Base-by-base conservation (phyloP, 108 stramenopile genomes). In the Nitzschia palea region DNA sequence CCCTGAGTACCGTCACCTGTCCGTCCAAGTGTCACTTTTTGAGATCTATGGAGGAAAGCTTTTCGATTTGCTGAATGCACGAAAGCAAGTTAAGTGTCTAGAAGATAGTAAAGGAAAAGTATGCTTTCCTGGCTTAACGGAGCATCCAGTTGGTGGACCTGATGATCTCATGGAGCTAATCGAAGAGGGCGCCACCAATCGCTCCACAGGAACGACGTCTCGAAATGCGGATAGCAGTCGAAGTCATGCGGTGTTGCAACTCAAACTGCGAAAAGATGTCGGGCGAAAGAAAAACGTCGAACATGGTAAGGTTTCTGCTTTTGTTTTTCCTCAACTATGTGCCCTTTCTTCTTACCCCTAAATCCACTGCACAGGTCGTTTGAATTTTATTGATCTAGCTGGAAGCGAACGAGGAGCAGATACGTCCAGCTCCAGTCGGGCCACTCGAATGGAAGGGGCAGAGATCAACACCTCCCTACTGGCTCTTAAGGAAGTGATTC, bases 401-500 rank as follows among this genome's bases (percentile, higher is more conserved):
- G 99, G 98, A 5, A 93, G 88, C 37, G 99, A 99, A 71, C 84
- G 99, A 18, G 99, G 97, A 25, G 95, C 94, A 4, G 99, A 99
- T 75, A 97, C 97, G 3, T 84, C 85, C 52, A 93, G 80, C 55
- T 87, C 95, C 53, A 93, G 91, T 70, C 86, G 94, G 22, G 95
- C 97, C 29, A 89, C 97, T 5, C 74, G 99, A 18, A 63, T 98
- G 77, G 99, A 99, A 71, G 95, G 96, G 30, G 98, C 99, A 28
- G 99, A 98, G 61, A 99, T 99, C 79, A 99, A 99, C 78, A 99
- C 97, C 33, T 88, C 86, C 9, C 66, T 99, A 6, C 77, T 99
- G 54, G 97, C 99, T n/a, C 77, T 99, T 55, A 99, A 99, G 76
- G 99, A 99, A 69, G 98, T 98, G 47, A 98, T 99, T 77, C 89